Evolutionary conservation across 2,329 filamentous ascomycete genomes (phyloP).

Genomic region (Curvularia sp.): DNA sequence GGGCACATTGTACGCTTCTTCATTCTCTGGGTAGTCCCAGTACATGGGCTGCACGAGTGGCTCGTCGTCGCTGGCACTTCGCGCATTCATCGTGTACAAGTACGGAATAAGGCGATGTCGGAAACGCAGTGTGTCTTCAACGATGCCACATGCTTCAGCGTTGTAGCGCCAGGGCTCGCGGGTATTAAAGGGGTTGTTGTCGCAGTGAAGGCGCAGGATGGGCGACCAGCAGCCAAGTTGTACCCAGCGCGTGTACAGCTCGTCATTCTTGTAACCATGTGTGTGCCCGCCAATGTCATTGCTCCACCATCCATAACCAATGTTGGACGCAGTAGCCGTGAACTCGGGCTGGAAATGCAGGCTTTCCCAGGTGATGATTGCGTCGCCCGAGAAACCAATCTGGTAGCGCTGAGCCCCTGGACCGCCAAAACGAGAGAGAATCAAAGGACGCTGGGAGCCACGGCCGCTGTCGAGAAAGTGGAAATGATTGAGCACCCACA

Average conservation of each 20-base stretch:
- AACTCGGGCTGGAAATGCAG: slow-evolving; percentile 71
- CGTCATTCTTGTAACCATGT: slow-evolving; percentile 63
- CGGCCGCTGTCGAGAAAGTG: slow-evolving; percentile 64
- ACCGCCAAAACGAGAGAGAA: slow-evolving; percentile 68
- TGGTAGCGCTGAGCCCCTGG: slow-evolving; percentile 70
- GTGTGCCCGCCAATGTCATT: slow-evolving; percentile 73
- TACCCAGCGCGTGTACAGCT: slow-evolving; percentile 67
- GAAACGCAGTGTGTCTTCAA: slow-evolving; percentile 61
- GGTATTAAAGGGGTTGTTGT: slow-evolving; percentile 64
- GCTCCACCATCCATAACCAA: slow-evolving; percentile 73
- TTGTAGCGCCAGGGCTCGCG: slow-evolving; percentile 69
- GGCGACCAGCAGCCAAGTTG: slow-evolving; percentile 69
- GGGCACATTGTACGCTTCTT: slow-evolving; percentile 63
- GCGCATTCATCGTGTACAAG: slow-evolving; percentile 65
- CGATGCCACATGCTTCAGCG: slow-evolving; percentile 55
- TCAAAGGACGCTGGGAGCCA: slow-evolving; percentile 57
- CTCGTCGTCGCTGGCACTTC: slow-evolving; percentile 54
- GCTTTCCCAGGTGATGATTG: slow-evolving; percentile 65
- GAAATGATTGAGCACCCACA: slow-evolving; percentile 72
- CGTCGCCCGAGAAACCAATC: slow-evolving; percentile 70
- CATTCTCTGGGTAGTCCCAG: slow-evolving; percentile 62
- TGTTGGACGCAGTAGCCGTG: slow-evolving; percentile 70
- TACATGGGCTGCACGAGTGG: slow-evolving; percentile 69
- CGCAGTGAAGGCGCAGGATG: slow-evolving; percentile 67
- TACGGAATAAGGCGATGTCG: slow-evolving; percentile 68